Percentiles rank a stretch among this genome's conserved stretches.
These are phyloP conservation scores for Irpex lacteus DNA, from an alignment of 1,284 basidiomycete species.

Conservation along the genomic window DNA sequence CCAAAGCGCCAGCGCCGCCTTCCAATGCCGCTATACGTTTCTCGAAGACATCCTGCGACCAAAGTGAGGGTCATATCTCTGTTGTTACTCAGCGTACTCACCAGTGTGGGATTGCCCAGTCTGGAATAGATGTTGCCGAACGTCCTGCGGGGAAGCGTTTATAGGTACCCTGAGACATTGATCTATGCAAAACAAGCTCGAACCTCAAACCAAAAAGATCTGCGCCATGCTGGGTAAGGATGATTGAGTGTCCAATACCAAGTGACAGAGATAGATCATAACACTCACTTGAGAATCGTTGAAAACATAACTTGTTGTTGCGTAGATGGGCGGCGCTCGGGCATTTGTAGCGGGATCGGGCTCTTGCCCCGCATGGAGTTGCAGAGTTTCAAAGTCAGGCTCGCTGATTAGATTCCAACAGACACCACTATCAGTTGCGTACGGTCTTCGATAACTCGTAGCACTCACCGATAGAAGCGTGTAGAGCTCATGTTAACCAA, in stretches of 20 bases:
- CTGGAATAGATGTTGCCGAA: constrained; percentile 78
- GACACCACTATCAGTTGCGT: too few species aligned
- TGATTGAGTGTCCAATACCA: neutral
- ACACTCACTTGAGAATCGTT: constrained; percentile 54
- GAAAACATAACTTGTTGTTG: constrained; percentile 77
- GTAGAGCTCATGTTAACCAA: neutral
- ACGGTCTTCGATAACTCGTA: neutral
- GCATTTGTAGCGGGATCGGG: constrained; percentile 74
- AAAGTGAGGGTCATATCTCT: neutral
- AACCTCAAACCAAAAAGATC: constrained; percentile 78
- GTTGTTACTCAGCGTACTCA: constrained; percentile 33
- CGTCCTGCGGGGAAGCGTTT: constrained; percentile 34
- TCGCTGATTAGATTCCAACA: constrained; percentile 32
- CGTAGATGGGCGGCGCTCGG: constrained; percentile 83
- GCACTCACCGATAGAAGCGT: constrained; percentile 5
- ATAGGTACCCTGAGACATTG: neutral
- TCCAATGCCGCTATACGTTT: constrained; percentile 83
- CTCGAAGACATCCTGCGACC: constrained; percentile 73
- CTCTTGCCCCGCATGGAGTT: constrained; percentile 80
- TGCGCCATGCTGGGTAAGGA: constrained; percentile 63
- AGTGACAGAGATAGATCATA: neutral
- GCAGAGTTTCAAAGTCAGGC: constrained; percentile 80
- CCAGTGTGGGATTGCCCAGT: constrained; percentile 83
- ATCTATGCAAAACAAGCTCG: constrained; percentile 12
- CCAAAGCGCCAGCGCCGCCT: constrained; percentile 79